Percentiles rank a stretch among this genome's conserved stretches.
Evolutionary conservation across 129 eudicot genomes (phyloP).

Genomic region (Pulicaria dysenterica): DNA sequence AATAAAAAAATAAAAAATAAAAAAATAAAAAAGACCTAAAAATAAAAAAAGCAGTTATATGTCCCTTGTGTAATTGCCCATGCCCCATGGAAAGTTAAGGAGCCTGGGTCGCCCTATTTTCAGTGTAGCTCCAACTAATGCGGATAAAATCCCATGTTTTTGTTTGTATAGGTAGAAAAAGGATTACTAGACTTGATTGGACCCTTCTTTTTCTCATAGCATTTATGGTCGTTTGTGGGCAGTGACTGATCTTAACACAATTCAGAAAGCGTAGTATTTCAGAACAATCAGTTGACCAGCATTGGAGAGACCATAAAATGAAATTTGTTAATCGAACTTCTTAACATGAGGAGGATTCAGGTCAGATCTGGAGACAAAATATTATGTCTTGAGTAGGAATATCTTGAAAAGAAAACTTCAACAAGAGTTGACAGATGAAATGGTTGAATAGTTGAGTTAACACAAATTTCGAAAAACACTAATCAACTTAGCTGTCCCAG

Average conservation of each 20-base stretch:
- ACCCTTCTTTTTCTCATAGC: neutral
- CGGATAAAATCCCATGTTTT: no score
- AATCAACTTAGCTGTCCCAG: no score
- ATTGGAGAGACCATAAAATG: neutral
- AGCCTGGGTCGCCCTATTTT: no score
- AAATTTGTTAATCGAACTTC: neutral
- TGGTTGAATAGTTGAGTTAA: no score
- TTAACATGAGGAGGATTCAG: neutral
- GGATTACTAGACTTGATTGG: neutral
- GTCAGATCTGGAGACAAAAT: neutral
- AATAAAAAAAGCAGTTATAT: no score
- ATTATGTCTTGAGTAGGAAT: neutral
- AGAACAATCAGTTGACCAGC: neutral
- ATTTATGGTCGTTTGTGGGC: neutral
- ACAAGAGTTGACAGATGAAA: neutral
- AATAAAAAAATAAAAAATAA: no score
- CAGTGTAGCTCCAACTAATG: no score
- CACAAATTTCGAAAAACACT: no score
- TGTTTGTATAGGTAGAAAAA: no score
- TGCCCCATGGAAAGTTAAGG: no score
- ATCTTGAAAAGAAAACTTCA: neutral
- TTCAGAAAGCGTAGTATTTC: neutral
- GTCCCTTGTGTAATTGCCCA: no score
- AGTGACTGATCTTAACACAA: neutral
- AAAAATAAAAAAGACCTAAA: no score